Conservation (phyloP, 371 early-diverging fungal species). For the Umbelopsis sp. region DNA sequence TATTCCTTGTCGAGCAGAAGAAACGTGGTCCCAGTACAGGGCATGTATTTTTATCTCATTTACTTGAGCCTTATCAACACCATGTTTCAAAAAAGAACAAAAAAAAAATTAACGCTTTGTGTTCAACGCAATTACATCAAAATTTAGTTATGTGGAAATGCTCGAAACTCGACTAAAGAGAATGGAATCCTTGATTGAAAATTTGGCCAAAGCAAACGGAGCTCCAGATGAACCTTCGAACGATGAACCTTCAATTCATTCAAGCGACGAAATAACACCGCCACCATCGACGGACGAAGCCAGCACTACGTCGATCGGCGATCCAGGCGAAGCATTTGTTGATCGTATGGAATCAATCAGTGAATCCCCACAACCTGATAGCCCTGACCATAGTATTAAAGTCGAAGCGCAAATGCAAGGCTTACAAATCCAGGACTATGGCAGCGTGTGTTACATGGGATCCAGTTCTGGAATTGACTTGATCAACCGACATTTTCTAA, state of each 20-base stretch:
- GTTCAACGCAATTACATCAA: background rate
- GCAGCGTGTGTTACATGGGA: slow-evolving; percentile 43
- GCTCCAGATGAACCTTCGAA: background rate
- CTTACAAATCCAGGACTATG: slow-evolving; percentile 40
- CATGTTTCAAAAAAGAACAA: no score
- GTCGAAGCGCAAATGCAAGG: slow-evolving; percentile 27
- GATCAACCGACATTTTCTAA: slow-evolving; percentile 25
- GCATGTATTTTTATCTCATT: slow-evolving; percentile 18
- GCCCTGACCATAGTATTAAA: background rate
- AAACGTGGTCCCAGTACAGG: slow-evolving; percentile 40
- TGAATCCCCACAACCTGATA: background rate
- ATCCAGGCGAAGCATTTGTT: background rate
- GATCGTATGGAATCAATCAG: background rate
- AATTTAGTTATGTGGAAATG: slow-evolving; percentile 35
- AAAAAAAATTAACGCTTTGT: slow-evolving; percentile 1
- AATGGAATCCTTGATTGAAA: slow-evolving; percentile 37
- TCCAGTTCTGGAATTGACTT: slow-evolving; percentile 42
- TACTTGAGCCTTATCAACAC: no score
- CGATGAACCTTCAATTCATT: background rate
- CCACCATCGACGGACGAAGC: background rate
- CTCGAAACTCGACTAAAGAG: slow-evolving; percentile 39
- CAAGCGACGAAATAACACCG: background rate
- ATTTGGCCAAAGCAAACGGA: background rate
- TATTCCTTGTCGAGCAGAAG: slow-evolving; percentile 39
- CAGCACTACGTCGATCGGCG: slow-evolving; percentile 8